Percentiles rank a stretch among this genome's conserved stretches.
These are phyloP conservation scores for Fallopia convolvulus DNA, from an alignment of 148 eudicot species.

Conservation along the genomic window DNA sequence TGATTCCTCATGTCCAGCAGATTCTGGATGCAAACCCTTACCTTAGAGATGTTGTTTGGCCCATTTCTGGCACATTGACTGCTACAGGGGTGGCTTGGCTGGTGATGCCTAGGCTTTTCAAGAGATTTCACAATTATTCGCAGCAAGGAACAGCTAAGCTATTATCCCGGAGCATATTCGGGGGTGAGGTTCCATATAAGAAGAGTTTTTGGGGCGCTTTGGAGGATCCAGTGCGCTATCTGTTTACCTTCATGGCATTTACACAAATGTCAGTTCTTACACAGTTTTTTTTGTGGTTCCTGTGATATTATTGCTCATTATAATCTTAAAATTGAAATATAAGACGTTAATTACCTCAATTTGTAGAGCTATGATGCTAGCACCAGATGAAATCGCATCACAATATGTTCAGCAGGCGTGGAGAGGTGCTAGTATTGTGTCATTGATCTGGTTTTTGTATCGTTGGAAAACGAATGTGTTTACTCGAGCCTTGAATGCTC, in stretches of 20 bases:
- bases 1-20: constrained; percentile 54
- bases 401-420: constrained; percentile 60
- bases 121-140: constrained; percentile 63
- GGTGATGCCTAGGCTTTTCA: constrained; percentile 71
- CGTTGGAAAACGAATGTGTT: constrained; percentile 84
- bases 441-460: constrained; percentile 86
- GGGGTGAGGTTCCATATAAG: constrained; percentile 77
- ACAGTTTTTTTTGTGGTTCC: not conserved
- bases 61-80: constrained; percentile 59
- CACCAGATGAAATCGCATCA: constrained; percentile 58
- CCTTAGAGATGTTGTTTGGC: constrained; percentile 72
- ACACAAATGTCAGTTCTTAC: constrained; percentile 58
- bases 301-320: not conserved
- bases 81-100: constrained; percentile 75
- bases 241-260: constrained; percentile 69
- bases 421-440: constrained; percentile 67
- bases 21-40: constrained; percentile 71
- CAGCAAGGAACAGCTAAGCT: constrained; percentile 58
- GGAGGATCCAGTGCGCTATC: constrained; percentile 71
- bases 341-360: not conserved
- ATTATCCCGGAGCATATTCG: constrained; percentile 40
- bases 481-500: constrained; percentile 48
- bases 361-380: constrained; percentile 66
- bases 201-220: constrained; percentile 90
- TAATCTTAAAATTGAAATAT: not conserved